Conservation (phyloP, 352 stramenopile species). For the Pythium aphanidermatum region DNA sequence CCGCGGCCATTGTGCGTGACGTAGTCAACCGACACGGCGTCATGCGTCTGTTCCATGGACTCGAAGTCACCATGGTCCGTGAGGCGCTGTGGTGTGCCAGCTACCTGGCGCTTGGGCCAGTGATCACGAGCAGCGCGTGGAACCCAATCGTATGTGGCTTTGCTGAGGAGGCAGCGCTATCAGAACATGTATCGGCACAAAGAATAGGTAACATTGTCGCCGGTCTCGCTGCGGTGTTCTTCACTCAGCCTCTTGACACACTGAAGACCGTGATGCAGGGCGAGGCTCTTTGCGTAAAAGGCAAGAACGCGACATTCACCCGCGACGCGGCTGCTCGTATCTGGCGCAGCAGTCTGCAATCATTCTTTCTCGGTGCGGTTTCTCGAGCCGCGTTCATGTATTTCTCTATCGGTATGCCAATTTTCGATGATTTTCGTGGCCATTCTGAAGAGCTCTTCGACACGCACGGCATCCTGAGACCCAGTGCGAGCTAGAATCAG, state of each 20-base stretch:
- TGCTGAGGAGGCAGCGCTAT: conserved; percentile 37
- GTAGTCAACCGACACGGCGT: conserved; percentile 40
- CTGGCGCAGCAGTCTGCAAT: conserved; percentile 23
- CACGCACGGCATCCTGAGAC: conserved; percentile 49
- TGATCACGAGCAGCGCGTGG: conserved; percentile 51
- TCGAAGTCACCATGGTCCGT: conserved; percentile 53
- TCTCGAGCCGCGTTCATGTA: conserved; percentile 64
- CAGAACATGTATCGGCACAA: conserved; percentile 56
- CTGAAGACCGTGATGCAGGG: conserved; percentile 85
- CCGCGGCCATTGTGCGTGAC: conserved; percentile 50
- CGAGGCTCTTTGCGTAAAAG: conserved; percentile 42
- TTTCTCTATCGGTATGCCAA: conserved; percentile 77
- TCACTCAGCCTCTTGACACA: conserved; percentile 77
- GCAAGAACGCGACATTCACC: conserved; percentile 29
- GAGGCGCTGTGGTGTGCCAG: conserved; percentile 73
- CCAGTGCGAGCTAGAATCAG: too few species aligned
- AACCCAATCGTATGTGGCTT: conserved; percentile 51
- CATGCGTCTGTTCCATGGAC: conserved; percentile 45
- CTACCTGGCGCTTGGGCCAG: conserved; percentile 69
- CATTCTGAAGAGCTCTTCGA: conserved; percentile 67
- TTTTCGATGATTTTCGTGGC: conserved; percentile 66
- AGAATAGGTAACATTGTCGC: conserved; percentile 60
- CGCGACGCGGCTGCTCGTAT: conserved; percentile 38
- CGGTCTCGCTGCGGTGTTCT: conserved; percentile 65
- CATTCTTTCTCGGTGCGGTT: conserved; percentile 68